Base-by-base conservation (phyloP, 2,329 filamentous ascomycete species). In the Eutypella sp. region DNA sequence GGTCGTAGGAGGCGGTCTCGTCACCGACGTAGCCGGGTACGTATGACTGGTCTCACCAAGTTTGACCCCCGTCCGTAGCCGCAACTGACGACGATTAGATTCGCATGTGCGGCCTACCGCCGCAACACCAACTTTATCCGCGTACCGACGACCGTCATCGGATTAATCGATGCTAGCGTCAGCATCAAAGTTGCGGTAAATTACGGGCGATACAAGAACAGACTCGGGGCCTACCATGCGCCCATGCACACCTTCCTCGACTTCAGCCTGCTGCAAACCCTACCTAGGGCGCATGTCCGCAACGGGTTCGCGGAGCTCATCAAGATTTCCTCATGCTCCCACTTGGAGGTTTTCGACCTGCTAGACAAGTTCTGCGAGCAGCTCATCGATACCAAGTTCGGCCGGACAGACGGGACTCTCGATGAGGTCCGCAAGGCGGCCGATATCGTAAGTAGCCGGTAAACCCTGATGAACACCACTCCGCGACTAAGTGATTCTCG, bases 111-210 rank as follows among this genome's bases (percentile, higher is more conserved):
- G 22, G 74, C 82, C 7, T 88, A 88, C 67, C 78, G 84, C 50
- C 74, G 85, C 55, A 87, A 80, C 66, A 87, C 84, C 37, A 86
- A 86, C 67, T 88, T 77, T 68, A 86, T 88, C 59, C 81, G 84
- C 40, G 76, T 88, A 8, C 85, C 85, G 2, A 88, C 85, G 0
- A 88, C 85, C 1, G 81, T 88, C 51, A 87, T 89, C 58, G 84
- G 85, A 9, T 71, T 89, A 40, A 88, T 88, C 49, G 85, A 89
- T 58, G 85, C 85, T 3, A 85, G 82, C 16, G 85, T 88, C 42
- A 85, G 80, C 29, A 88, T 88, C 71, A 87, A 88, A 61, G 84
- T 88, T n/a, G 85, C 82, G 11, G 84, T 88, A 57, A 88, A 88
- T 69, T 87, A 87, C 57, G 83, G 82, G 61, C 80, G 82, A 62